Conservation (phyloP, 441 rosid genomes). For the Arabidopsis lyrata region DNA sequence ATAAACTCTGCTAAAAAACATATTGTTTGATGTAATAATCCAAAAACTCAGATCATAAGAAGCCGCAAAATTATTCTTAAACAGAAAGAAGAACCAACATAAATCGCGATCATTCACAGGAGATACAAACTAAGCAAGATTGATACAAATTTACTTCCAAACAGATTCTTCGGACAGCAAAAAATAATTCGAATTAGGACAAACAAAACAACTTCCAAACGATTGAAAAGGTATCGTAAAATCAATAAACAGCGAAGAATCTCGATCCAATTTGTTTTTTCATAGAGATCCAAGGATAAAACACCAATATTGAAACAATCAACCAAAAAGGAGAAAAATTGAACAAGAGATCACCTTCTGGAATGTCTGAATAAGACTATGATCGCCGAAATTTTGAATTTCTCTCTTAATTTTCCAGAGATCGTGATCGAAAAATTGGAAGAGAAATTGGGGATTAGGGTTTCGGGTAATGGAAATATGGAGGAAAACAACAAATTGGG, state of each 20-base stretch:
- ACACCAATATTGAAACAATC: conserved; percentile 31
- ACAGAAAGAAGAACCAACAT: background rate
- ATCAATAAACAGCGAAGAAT: conserved; percentile 9
- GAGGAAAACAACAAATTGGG: conserved; percentile 13
- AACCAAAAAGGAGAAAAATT: background rate
- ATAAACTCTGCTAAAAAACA: background rate
- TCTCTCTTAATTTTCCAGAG: conserved; percentile 16
- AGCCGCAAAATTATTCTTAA: background rate
- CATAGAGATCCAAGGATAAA: conserved; percentile 20
- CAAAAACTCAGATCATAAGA: conserved; percentile 19
- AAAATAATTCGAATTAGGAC: background rate
- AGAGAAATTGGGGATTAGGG: conserved; percentile 48
- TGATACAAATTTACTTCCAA: conserved; percentile 20
- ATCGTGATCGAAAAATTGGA: conserved; percentile 36
- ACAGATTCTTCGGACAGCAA: background rate
- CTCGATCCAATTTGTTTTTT: background rate
- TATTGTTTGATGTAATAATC: background rate
- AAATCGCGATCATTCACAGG: conserved; percentile 23
- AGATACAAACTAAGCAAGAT: conserved; percentile 21
- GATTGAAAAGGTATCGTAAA: background rate
- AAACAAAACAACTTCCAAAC: background rate
- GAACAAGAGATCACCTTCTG: conserved; percentile 35
- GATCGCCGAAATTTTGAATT: conserved; percentile 12
- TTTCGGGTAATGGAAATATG: conserved; percentile 39
- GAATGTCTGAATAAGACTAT: conserved; percentile 7